A percentile compares a stretch with the other conserved stretches of the same genome.
These are phyloP conservation scores for Pyricularia pennisetigena DNA, from an alignment of 2,329 filamentous ascomycete species.

Conservation along the genomic window DNA sequence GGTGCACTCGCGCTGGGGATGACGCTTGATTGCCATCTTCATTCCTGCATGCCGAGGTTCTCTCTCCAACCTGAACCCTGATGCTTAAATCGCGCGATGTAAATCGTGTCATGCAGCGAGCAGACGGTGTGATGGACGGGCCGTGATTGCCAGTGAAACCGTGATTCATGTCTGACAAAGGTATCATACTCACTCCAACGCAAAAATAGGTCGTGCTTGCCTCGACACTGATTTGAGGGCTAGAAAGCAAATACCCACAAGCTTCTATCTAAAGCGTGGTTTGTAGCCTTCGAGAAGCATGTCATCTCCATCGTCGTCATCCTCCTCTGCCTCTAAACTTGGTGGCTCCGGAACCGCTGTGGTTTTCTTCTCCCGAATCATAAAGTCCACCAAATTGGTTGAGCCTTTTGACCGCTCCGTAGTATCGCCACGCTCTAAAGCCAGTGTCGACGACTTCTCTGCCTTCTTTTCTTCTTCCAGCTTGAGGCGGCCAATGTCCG, in stretches of 20 bases:
- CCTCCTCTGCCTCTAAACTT: slow-evolving; percentile 5
- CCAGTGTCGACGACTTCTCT: slow-evolving; percentile 31
- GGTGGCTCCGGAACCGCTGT: slow-evolving; percentile 10
- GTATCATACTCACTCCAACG: not conserved
- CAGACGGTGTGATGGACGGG: not conserved
- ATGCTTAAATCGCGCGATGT: not conserved
- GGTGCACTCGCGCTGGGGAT: slow-evolving; percentile 42
- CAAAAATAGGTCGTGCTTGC: not conserved
- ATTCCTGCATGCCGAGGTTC: not conserved
- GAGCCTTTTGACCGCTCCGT: slow-evolving; percentile 13
- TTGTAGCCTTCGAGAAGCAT: slow-evolving; percentile 41
- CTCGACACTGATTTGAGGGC: not conserved
- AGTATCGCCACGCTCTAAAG: slow-evolving; percentile 36
- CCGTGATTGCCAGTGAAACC: not conserved
- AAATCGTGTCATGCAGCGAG: not conserved
- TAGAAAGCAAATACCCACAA: not conserved
- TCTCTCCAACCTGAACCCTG: not conserved
- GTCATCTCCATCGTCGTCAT: slow-evolving; percentile 17
- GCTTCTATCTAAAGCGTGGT: slow-evolving; percentile 11
- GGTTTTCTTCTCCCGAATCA: slow-evolving; percentile 41
- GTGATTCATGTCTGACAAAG: not conserved
- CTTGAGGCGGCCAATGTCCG: slow-evolving; percentile 29
- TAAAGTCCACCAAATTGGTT: slow-evolving; percentile 32
- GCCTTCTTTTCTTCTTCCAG: slow-evolving; percentile 32
- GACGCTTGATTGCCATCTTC: slow-evolving; percentile 86